A percentile compares a stretch with the other conserved stretches of the same genome.
Evolutionary conservation across 208 protist genomes (phyloP).

Genomic region (Leptomonas seymouri): DNA sequence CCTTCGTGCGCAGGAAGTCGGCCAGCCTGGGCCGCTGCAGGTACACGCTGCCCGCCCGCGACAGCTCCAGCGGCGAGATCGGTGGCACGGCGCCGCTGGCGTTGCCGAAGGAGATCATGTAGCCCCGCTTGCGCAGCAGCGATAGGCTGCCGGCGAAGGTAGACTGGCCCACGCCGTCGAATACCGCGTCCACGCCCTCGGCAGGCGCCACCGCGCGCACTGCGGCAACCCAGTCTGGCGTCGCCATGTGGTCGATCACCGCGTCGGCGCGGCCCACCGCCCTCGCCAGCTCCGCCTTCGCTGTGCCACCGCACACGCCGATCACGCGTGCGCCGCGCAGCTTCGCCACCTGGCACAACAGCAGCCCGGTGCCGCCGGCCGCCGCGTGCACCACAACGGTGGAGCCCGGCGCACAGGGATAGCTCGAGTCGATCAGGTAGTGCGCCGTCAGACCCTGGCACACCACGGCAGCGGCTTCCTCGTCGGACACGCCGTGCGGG

Average conservation of each 20-base stretch:
- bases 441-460: slow-evolving; percentile 90
- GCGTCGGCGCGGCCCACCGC: slow-evolving; percentile 57
- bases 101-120: slow-evolving; percentile 92
- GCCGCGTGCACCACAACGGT: slow-evolving; percentile 88
- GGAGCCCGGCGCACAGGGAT: slow-evolving; percentile 41
- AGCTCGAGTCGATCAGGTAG: slow-evolving; percentile 80
- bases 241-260: slow-evolving; percentile 72
- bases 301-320: slow-evolving; percentile 71
- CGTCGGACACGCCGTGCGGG: slow-evolving; percentile 54
- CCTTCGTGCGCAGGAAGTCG: slow-evolving; percentile 57
- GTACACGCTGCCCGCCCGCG: slow-evolving; percentile 64
- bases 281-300: slow-evolving; percentile 67
- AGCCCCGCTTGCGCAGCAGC: slow-evolving; percentile 74
- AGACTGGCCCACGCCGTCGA: slow-evolving; percentile 87
- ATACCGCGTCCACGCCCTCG: slow-evolving; percentile 73
- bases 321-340: slow-evolving; percentile 89
- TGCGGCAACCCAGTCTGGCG: slow-evolving; percentile 52
- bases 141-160: slow-evolving; percentile 80
- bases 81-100: slow-evolving; percentile 83
- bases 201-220: slow-evolving; percentile 59
- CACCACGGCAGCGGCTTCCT: slow-evolving; percentile 59
- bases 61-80: slow-evolving; percentile 65
- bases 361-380: slow-evolving; percentile 83
- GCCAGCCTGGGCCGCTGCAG: slow-evolving; percentile 77
- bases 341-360: slow-evolving; percentile 93